phyloP scores from a whole-genome alignment of 805 yeast species.

The Cyberlindnera petersonii region DNA sequence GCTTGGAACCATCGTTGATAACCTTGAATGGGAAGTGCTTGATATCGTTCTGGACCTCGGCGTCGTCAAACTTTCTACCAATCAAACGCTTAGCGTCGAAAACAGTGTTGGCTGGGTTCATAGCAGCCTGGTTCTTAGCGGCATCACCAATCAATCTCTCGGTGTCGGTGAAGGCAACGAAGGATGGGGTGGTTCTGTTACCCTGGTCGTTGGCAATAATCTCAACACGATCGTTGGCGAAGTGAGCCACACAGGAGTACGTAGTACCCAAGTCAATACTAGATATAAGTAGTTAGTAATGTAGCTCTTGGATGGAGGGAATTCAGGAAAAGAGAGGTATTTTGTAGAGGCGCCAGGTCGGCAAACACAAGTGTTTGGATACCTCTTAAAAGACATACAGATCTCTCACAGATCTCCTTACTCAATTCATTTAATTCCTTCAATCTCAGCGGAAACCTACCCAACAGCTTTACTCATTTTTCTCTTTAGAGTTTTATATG shows the following conservation, averaged over 20 bases:
- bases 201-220: slow-evolving; percentile 98
- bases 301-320: not conserved
- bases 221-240: slow-evolving; percentile 88
- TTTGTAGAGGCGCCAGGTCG: too few species aligned
- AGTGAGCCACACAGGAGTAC: slow-evolving; percentile 92
- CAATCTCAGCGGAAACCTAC: slow-evolving; percentile 38
- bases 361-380: too few species aligned
- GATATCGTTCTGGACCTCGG: slow-evolving; percentile 72
- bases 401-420: too few species aligned
- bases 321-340: too few species aligned
- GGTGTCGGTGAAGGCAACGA: slow-evolving; percentile 91
- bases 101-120: slow-evolving; percentile 91
- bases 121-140: slow-evolving; percentile 97
- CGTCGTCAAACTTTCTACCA: slow-evolving; percentile 82
- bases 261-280: slow-evolving; percentile 32
- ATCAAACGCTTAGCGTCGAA: slow-evolving; percentile 91
- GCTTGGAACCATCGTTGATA: slow-evolving; percentile 67
- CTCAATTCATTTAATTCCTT: too few species aligned
- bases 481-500: slow-evolving; percentile 7
- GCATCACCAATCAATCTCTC: slow-evolving; percentile 97
- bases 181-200: slow-evolving; percentile 96
- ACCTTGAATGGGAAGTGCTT: slow-evolving; percentile 87
- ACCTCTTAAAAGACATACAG: not conserved
- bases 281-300: slow-evolving; percentile 5
- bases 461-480: slow-evolving; percentile 44